These are phyloP conservation scores for Penicillium brasilianum DNA, from an alignment of 2,329 filamentous ascomycete species.

Conservation along the genomic window DNA sequence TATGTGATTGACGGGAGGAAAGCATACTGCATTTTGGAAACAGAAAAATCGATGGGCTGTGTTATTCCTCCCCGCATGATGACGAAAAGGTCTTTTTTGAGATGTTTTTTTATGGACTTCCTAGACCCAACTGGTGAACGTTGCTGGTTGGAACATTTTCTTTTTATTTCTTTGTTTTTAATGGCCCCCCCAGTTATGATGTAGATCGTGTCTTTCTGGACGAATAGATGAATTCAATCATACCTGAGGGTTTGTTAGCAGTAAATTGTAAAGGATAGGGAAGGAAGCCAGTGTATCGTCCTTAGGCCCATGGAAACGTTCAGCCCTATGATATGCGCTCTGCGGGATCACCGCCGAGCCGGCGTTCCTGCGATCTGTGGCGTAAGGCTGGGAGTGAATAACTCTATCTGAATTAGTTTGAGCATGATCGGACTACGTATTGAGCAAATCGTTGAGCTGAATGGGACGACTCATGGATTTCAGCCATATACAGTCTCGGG, in stretches of 20 bases:
- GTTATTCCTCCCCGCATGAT: constrained; percentile 19
- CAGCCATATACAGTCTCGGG: too few relatives aligned
- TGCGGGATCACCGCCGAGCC: constrained; percentile 4
- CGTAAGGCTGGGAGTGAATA: constrained; percentile 1
- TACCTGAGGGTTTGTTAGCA: not conserved
- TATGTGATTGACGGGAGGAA: not conserved
- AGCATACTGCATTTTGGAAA: not conserved
- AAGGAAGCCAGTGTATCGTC: not conserved
- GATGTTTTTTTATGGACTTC: constrained; percentile 26
- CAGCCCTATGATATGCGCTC: not conserved
- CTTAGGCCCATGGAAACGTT: not conserved
- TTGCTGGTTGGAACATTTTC: constrained; percentile 25
- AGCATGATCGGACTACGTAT: too few relatives aligned
- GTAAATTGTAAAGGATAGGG: too few relatives aligned
- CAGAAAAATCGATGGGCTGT: not conserved
- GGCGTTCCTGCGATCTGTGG: constrained; percentile 7
- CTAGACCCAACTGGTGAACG: constrained; percentile 26
- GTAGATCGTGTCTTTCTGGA: constrained; percentile 31
- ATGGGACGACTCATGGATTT: too few relatives aligned
- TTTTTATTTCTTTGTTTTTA: constrained; percentile 23
- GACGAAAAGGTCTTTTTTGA: constrained; percentile 33
- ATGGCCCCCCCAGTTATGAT: constrained; percentile 32
- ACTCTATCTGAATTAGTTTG: not conserved
- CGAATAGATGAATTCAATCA: constrained; percentile 34
- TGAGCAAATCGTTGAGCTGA: too few relatives aligned